phyloP scores from a whole-genome alignment of 345 rosid genomes.

The Eutrema heterophyllum region DNA sequence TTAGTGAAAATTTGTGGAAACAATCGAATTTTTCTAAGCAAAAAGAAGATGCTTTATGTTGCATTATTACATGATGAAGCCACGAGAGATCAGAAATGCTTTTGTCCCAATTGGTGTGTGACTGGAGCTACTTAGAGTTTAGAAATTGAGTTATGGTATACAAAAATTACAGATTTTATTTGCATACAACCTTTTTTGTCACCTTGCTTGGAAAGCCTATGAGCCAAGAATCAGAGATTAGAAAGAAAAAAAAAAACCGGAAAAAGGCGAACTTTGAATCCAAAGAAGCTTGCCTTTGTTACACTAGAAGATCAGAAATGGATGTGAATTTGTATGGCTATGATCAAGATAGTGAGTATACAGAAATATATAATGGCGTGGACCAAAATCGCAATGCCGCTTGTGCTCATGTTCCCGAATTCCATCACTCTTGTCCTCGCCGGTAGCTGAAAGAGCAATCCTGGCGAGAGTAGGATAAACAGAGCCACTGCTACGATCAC shows the following conservation, averaged over 20 bases:
- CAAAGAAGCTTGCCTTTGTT: constrained; percentile 10
- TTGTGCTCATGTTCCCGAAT: constrained; percentile 91
- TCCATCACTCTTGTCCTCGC: constrained; percentile 74
- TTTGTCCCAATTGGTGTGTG: background rate
- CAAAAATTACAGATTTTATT: constrained; percentile 13
- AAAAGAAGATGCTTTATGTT: background rate
- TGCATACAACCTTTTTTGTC: constrained; percentile 1
- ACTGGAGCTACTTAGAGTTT: background rate
- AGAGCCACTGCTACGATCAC: constrained; percentile 63
- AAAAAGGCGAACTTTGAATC: background rate
- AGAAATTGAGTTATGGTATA: background rate
- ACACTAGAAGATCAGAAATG: constrained; percentile 21
- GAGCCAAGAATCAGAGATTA: constrained; percentile 22
- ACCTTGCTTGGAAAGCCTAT: constrained; percentile 11
- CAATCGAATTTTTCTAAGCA: background rate
- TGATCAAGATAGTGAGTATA: constrained; percentile 69
- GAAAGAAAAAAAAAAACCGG: background rate
- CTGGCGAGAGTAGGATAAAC: constrained; percentile 91
- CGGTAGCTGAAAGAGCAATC: constrained; percentile 85
- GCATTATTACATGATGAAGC: background rate
- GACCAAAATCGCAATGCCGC: constrained; percentile 81
- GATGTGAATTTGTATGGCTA: constrained; percentile 53
- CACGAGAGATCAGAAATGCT: background rate
- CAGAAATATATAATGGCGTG: constrained; percentile 85
- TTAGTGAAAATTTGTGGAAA: background rate